Percentiles rank a stretch among this genome's conserved stretches.
Evolutionary conservation across 305 asterid species (phyloP).

Genomic region (Fraxinus sp.): DNA sequence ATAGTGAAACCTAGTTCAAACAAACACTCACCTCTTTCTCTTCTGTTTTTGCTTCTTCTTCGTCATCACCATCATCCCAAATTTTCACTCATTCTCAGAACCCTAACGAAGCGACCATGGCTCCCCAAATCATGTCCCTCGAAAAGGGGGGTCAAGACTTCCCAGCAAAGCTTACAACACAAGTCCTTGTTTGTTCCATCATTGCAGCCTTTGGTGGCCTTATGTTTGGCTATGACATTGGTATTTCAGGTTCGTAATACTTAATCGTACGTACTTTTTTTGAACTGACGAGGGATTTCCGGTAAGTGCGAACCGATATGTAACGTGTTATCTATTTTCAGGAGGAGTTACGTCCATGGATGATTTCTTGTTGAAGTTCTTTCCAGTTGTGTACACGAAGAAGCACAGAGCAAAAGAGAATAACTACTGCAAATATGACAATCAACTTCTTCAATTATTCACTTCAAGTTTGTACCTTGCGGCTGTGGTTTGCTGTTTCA

Average conservation of each 20-base stretch:
- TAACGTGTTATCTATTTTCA: conserved; percentile 14
- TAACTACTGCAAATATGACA: conserved; percentile 47
- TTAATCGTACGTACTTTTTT: neutral
- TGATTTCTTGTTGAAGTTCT: conserved; percentile 43
- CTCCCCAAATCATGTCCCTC: conserved; percentile 8
- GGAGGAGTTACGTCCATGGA: conserved; percentile 58
- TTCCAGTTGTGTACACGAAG: conserved; percentile 34
- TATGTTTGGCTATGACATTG: conserved; percentile 63
- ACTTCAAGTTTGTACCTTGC: conserved; percentile 48
- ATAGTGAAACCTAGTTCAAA: neutral
- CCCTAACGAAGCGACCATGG: conserved; percentile 21
- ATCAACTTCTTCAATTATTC: conserved; percentile 42
- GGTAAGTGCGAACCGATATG: neutral
- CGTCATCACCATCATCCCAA: neutral
- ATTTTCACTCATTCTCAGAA: neutral
- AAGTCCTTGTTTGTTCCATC: conserved; percentile 38
- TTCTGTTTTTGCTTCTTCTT: neutral
- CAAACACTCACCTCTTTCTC: neutral
- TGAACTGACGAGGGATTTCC: neutral
- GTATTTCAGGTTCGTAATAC: conserved; percentile 41
- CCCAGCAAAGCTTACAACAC: conserved; percentile 43
- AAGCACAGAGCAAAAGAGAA: conserved; percentile 39
- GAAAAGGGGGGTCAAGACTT: conserved; percentile 8
- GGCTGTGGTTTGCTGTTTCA: conserved; percentile 42
- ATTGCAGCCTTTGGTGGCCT: conserved; percentile 59